Percentiles rank a stretch among this genome's conserved stretches.
phyloP scores from a whole-genome alignment of 225 moss, liverwort and hornwort species.

The Antitrichia curtipendula region DNA sequence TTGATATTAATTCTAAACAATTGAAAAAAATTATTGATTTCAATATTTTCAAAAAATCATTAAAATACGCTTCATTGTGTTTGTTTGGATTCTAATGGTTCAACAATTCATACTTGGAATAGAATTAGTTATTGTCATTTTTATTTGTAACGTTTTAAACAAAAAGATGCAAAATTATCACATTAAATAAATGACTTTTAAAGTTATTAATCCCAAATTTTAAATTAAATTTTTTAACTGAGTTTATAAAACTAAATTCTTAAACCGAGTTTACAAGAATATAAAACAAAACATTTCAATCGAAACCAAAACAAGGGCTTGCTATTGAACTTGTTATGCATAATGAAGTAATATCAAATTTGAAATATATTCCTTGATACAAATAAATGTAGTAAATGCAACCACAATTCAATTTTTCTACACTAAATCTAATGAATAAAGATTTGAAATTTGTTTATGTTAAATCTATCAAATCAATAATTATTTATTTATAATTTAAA shows the following conservation, averaged over 20 bases:
- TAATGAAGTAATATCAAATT: not conserved
- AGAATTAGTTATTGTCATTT: no score
- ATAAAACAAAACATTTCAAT: fast-evolving
- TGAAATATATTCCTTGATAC: no score
- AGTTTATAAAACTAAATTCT: no score
- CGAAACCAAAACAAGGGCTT: fast-evolving
- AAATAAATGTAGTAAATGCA: not conserved
- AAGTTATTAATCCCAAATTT: fast-evolving
- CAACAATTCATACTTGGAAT: not conserved
- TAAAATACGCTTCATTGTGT: no score
- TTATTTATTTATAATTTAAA: not conserved
- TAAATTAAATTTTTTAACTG: no score
- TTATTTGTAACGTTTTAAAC: not conserved
- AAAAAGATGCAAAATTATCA: not conserved
- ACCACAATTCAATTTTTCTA: fast-evolving
- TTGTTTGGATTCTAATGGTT: not conserved
- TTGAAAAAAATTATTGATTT: no score
- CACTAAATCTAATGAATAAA: fast-evolving
- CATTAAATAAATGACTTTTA: not conserved
- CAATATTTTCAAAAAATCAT: no score
- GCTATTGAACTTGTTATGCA: fast-evolving
- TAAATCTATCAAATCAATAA: fast-evolving
- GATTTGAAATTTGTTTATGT: fast-evolving
- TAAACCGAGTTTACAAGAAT: not conserved
- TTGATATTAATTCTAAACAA: not conserved